Evolutionary conservation across 331 rosid species (phyloP).

Genomic region (Dryas integrifolia): DNA sequence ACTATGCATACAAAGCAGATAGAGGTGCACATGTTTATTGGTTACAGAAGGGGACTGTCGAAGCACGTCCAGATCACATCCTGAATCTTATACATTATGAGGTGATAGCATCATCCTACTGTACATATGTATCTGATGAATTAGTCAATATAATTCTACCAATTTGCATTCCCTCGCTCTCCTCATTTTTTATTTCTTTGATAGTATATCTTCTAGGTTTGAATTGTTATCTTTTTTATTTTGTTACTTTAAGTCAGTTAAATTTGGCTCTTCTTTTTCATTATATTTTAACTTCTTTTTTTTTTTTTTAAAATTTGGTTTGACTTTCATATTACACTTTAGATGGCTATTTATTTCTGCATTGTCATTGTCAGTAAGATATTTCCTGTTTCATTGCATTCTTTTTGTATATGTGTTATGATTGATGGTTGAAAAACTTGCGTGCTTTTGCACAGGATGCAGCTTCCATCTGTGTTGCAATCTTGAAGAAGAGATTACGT

Average conservation of each 20-base stretch:
- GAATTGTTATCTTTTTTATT: not conserved
- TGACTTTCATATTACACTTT: not conserved
- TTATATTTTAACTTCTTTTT: not conserved
- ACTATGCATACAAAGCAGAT: conserved; percentile 60
- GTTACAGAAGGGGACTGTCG: conserved; percentile 74
- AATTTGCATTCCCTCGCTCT: conserved; percentile 1
- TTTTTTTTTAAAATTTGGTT: not conserved
- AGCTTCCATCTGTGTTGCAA: conserved; percentile 65
- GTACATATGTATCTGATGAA: not conserved
- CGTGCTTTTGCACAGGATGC: conserved; percentile 59
- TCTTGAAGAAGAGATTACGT: conserved; percentile 58
- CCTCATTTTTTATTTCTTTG: not conserved
- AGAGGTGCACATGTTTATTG: conserved; percentile 80
- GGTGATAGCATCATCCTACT: conserved; percentile 44
- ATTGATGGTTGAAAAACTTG: not conserved
- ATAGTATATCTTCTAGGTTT: not conserved
- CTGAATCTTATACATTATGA: conserved; percentile 87
- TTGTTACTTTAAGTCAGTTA: not conserved
- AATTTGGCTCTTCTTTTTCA: not conserved
- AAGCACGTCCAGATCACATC: conserved; percentile 70
- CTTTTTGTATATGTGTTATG: not conserved
- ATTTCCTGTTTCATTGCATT: not conserved
- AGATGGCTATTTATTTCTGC: not conserved
- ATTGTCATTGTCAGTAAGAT: conserved; percentile 5
- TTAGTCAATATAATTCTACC: not conserved